phyloP scores from a whole-genome alignment of 1,284 basidiomycete species.

The Austroboletus novae-zelandiae region DNA sequence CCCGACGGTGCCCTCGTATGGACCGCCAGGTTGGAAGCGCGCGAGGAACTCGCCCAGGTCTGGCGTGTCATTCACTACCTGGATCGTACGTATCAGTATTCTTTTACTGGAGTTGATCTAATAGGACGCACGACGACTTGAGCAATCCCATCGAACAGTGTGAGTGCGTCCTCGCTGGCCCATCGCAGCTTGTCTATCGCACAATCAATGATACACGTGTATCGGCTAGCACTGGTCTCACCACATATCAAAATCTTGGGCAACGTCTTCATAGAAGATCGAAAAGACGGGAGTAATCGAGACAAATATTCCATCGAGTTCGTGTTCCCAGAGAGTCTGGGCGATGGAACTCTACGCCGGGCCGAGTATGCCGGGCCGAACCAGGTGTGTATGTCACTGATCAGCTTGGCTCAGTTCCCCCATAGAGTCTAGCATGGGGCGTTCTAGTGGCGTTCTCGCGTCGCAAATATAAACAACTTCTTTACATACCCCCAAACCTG shows the following conservation, averaged over 20 bases:
- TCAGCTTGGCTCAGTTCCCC: neutral
- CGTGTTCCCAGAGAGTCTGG: no score
- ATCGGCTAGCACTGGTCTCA: neutral
- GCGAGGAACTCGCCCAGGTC: slow-evolving; percentile 70
- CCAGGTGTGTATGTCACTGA: neutral
- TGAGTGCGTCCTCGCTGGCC: slow-evolving; percentile 71
- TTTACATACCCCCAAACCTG: neutral
- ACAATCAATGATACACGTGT: neutral
- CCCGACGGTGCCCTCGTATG: slow-evolving; percentile 73
- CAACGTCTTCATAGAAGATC: neutral
- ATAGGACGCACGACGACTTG: slow-evolving; percentile 67
- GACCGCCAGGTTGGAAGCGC: slow-evolving; percentile 61
- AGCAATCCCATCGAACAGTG: slow-evolving; percentile 64
- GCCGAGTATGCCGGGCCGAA: neutral
- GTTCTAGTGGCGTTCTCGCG: neutral
- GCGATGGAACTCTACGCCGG: neutral
- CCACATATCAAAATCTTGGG: slow-evolving; percentile 27
- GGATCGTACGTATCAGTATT: neutral
- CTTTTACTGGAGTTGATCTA: neutral
- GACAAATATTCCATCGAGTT: no score
- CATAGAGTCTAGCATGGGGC: neutral
- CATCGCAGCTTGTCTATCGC: slow-evolving; percentile 64
- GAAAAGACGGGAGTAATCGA: no score
- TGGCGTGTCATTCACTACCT: slow-evolving; percentile 62
- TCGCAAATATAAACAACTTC: neutral